Base-by-base conservation (phyloP, 1,284 basidiomycete genomes). In the Ustilago loliicola region DNA sequence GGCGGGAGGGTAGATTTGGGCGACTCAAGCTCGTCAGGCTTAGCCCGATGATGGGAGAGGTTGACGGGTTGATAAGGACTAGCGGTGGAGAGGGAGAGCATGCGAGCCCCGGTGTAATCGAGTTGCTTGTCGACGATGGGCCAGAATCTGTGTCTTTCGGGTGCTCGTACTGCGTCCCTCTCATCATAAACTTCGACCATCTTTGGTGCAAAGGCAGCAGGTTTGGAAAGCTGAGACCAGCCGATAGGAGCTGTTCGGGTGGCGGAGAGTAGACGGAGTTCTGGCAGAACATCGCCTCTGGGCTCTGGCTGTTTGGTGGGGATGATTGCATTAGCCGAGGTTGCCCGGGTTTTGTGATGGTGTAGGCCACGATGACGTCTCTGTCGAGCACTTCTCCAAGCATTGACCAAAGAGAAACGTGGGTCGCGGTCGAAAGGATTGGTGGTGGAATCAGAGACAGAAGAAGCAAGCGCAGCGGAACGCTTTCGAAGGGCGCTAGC, bases 191-290 rank as follows among this genome's bases (percentile, higher is more conserved):
- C 32, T 29, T 50, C 66, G 25, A 60, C 29, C 47, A 38, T 34
- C 32, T 50, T 32, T 0, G 65, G 47, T 27, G n/a, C 21, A 25
- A 61, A 70, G 3, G 55, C 25, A 1, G 36, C 21, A 5, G 58
- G 25, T 17, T 38, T 36, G 1, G 42, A 27, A 3, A 72, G 34
- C 0, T 42, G 57, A 3, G 53, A 40, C 75, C 67, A 77, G 27
- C 71, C 71, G n/a, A 77, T 66, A 21, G 75, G 75, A 2, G 75
- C 75, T 4, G 75, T 77, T 48, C 67, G 66, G 0, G 75, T 73
- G 15, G 75, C 75, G 2, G 71, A 73, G n/a, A 77, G 67, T n/a
- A 77, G 59, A 21, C 75, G 64, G n/a, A 77, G 71, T 34, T 77
- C 71, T 8, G 75, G 75, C 13, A 77, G 61, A 13, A 54, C 30